A percentile compares a stretch with the other conserved stretches of the same genome.
These are phyloP conservation scores for Chaetomium olivaceum DNA, from an alignment of 2,329 filamentous ascomycete genomes.

Conservation along the genomic window DNA sequence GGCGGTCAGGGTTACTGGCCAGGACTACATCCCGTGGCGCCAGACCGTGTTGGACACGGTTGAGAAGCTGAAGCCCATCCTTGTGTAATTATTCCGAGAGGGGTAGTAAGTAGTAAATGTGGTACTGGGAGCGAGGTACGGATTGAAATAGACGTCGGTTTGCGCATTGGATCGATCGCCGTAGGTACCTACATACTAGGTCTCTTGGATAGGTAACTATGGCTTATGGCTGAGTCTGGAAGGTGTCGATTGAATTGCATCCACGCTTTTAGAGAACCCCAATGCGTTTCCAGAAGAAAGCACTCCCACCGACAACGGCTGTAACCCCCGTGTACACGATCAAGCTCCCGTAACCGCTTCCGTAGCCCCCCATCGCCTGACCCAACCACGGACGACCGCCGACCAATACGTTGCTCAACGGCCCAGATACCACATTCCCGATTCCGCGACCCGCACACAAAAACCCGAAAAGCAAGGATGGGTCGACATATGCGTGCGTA, in stretches of 20 bases:
- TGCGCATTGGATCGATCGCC: no score
- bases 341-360: constrained; percentile 52
- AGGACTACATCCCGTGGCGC: constrained; percentile 40
- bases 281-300: background rate
- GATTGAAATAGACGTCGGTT: background rate
- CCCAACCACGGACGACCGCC: constrained; percentile 48
- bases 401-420: constrained; percentile 55
- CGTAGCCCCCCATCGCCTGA: constrained; percentile 45
- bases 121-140: background rate
- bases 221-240: no score
- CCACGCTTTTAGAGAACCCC: no score
- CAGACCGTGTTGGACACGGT: constrained; percentile 49
- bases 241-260: no score
- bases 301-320: constrained; percentile 40
- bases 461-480: constrained; percentile 50
- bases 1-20: constrained; percentile 34
- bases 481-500: constrained; percentile 4
- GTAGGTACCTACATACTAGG: no score
- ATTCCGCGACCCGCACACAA: constrained; percentile 60
- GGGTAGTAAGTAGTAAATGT: background rate
- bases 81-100: background rate
- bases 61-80: constrained; percentile 39
- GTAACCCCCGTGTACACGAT: constrained; percentile 58
- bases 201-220: no score
- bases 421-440: constrained; percentile 59